Base-by-base conservation (phyloP, 441 rosid species). In the Pelargonium myrrhifolium region DNA sequence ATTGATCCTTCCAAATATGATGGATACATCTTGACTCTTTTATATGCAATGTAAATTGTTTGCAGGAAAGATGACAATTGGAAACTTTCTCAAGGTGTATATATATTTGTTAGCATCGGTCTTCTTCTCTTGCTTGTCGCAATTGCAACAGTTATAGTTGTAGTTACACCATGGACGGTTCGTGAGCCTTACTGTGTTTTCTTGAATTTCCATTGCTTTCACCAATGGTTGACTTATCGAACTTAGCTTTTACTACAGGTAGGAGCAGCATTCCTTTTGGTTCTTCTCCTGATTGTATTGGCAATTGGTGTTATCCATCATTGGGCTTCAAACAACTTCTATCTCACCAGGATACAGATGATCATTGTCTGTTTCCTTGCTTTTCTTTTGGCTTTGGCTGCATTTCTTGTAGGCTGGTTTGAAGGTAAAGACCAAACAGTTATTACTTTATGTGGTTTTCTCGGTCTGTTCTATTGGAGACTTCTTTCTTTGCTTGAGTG, bases 261-360 rank as follows among this genome's bases (percentile, higher is more conserved):
- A 21, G 99, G 98, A 69, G 97, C 84, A 47, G 87, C 99, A 4
- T 93, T 93, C 77, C 97, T 96, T 61, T 83, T 96, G 76, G 82
- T 96, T 82, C 92, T 96, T 73, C 89, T 96, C 72, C 82, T 91
- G 76, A 81, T 93, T 42, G 97, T 93, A 69, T 93, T 96, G 69
- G 94, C 99, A 28, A 96, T 91, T 77, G 97, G 93, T 78, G 98
- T 93, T 77, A 87, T 87, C 74, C 96, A 93, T 75, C 96, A 89
- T 47, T 96, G 99, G 99, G 97, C 98, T 68, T 93, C 99, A 69
- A 96, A 96, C 87, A 96, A 89, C 86, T 93, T 96, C 87, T 96
- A 96, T 75, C 79, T 96, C 85, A 88, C 99, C 49, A 81, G 99
- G 87, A 85, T 75, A 60, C 97, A 96, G 78, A 96, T 86, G 89